These are phyloP conservation scores for Aspergillus sp. DNA, from an alignment of 2,329 filamentous ascomycete species.

Conservation along the genomic window DNA sequence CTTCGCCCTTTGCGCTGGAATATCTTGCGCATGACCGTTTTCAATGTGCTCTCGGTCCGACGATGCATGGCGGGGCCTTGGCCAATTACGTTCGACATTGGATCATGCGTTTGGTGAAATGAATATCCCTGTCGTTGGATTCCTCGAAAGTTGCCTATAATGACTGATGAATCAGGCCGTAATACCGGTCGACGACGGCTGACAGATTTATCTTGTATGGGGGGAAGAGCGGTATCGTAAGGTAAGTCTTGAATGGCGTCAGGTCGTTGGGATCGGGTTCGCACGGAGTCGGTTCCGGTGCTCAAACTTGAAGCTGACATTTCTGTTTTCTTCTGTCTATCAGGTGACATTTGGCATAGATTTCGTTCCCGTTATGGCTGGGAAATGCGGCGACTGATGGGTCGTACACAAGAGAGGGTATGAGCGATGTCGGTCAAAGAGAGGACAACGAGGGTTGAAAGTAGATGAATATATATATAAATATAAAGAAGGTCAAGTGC, in stretches of 20 bases:
- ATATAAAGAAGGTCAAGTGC: background rate
- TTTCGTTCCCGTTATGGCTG: too few species aligned
- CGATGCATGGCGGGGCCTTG: conserved; percentile 24
- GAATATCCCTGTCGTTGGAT: conserved; percentile 6
- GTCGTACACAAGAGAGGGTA: too few species aligned
- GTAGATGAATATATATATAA: too few species aligned
- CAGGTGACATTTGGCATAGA: too few species aligned
- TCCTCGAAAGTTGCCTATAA: conserved; percentile 8
- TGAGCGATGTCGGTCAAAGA: too few species aligned
- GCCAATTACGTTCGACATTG: conserved; percentile 15
- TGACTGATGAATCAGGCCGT: conserved; percentile 11
- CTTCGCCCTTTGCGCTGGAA: conserved; percentile 34
- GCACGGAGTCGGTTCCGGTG: conserved; percentile 4
- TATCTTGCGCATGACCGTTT: conserved; percentile 38
- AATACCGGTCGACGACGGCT: conserved; percentile 7
- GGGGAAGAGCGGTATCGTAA: conserved; percentile 23
- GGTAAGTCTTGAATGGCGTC: conserved; percentile 3
- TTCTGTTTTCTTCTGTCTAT: background rate
- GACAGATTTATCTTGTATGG: conserved; percentile 16
- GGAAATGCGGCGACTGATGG: too few species aligned
- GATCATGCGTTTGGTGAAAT: conserved; percentile 16
- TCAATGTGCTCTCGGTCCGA: conserved; percentile 34
- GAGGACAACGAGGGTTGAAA: too few species aligned
- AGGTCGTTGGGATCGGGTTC: too few species aligned
- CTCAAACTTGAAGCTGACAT: conserved; percentile 8